Conservation (phyloP, 2,329 filamentous ascomycete species). For the Hymenoscyphus occultus region DNA sequence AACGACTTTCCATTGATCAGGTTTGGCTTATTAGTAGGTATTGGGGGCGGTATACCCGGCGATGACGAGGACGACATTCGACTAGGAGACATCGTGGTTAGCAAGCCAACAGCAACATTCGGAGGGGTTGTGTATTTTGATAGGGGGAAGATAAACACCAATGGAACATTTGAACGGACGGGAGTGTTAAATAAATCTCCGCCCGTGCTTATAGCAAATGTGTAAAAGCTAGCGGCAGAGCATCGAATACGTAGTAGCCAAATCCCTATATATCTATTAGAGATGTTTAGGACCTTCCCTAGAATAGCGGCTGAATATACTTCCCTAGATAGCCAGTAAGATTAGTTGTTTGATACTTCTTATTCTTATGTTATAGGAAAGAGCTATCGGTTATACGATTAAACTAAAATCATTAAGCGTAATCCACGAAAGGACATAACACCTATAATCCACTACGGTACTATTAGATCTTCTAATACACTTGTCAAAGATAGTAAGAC, state of each 20-base stretch:
- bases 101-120: conserved; percentile 5
- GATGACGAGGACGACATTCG: conserved; percentile 20
- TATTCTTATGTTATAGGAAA: not conserved
- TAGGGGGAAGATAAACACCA: conserved; percentile 21
- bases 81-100: conserved; percentile 21
- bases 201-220: conserved; percentile 13
- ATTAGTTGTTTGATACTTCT: not conserved
- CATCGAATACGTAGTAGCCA: conserved; percentile 2
- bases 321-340: not conserved
- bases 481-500: conserved; percentile 16
- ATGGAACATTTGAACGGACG: conserved; percentile 10
- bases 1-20: conserved; percentile 36
- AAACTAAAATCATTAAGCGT: conserved; percentile 2
- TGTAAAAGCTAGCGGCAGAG: conserved; percentile 12
- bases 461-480: conserved; percentile 18
- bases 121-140: conserved; percentile 28
- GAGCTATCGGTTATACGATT: not conserved
- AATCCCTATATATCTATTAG: not conserved
- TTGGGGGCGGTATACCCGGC: conserved; percentile 35
- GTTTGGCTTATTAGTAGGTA: conserved; percentile 44
- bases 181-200: conserved; percentile 19
- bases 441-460: conserved; percentile 16
- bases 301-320: not conserved
- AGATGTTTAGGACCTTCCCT: not conserved
- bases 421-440: not conserved